Conservation (phyloP, 768 basidiomycete species). For the Mycena vitilis region DNA sequence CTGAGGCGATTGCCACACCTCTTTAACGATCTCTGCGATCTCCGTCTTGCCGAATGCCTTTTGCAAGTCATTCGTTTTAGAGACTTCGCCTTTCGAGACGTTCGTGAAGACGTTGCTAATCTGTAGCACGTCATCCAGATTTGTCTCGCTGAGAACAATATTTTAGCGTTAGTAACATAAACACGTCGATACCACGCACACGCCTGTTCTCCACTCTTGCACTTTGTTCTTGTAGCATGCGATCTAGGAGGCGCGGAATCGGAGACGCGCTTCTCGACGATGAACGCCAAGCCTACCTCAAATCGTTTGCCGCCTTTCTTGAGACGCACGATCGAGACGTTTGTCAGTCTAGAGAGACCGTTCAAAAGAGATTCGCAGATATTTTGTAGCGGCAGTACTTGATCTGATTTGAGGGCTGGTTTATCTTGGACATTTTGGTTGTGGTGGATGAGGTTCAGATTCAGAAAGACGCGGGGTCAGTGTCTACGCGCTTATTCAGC, state of each 20-base stretch:
- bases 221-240: conserved; percentile 99
- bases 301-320: conserved; percentile 99
- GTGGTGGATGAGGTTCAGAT: conserved; percentile 10
- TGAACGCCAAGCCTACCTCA: conserved; percentile 67
- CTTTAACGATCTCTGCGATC: conserved; percentile 78
- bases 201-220: conserved; percentile 93
- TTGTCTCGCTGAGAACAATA: conserved; percentile 74
- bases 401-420: conserved; percentile 92
- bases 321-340: conserved; percentile 94
- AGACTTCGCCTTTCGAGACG: conserved; percentile 95
- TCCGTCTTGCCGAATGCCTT: conserved; percentile 90
- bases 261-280: conserved; percentile 1
- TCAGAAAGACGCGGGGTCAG: conserved; percentile 1
- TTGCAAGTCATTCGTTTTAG: conserved; percentile 88
- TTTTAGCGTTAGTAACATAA: not conserved
- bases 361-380: conserved; percentile 23
- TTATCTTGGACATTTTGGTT: conserved; percentile 63
- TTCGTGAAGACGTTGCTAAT: conserved; percentile 96
- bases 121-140: conserved; percentile 95
- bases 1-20: conserved; percentile 58
- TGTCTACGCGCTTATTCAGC: not conserved
- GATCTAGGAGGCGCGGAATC: conserved; percentile 61
- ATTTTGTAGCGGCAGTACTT: conserved; percentile 59
- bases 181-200: conserved; percentile 61
- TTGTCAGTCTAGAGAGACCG: conserved; percentile 78